Conservation (phyloP, 305 asterid genomes). For the Euphrasia arctica region DNA sequence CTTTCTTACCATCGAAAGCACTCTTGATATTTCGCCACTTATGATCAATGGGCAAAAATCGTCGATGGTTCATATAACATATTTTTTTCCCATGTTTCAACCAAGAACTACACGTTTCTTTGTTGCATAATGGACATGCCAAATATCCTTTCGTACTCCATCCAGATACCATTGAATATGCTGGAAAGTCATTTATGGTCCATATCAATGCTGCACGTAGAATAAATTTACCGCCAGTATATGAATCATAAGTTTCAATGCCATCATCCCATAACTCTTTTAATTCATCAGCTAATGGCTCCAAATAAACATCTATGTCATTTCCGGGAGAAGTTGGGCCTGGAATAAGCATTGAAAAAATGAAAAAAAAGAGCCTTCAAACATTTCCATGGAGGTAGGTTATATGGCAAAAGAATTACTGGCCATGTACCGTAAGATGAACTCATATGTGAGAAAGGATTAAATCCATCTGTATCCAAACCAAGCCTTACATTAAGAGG, state of each 20-base stretch:
- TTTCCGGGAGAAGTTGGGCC: constrained; percentile 14
- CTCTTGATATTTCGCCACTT: neutral
- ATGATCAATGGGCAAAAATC: no score
- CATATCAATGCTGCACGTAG: no score
- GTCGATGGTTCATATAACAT: no score
- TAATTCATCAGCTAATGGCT: neutral
- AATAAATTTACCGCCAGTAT: no score
- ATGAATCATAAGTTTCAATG: no score
- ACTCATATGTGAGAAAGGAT: neutral
- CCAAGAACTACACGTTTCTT: no score
- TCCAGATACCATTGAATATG: neutral
- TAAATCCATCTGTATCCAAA: neutral
- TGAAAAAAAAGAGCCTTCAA: neutral
- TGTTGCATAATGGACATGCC: neutral
- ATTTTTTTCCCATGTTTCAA: no score
- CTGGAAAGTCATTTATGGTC: neutral
- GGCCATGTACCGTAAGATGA: neutral
- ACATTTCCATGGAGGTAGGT: neutral
- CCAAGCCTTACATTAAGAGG: neutral
- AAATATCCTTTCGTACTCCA: neutral
- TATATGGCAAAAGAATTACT: neutral
- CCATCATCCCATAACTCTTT: constrained; percentile 1
- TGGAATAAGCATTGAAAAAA: no score
- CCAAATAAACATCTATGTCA: neutral
- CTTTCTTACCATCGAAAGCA: constrained; percentile 19